Evolutionary conservation across 1,284 basidiomycete species (phyloP).

Genomic region (Sutorius eximius): DNA sequence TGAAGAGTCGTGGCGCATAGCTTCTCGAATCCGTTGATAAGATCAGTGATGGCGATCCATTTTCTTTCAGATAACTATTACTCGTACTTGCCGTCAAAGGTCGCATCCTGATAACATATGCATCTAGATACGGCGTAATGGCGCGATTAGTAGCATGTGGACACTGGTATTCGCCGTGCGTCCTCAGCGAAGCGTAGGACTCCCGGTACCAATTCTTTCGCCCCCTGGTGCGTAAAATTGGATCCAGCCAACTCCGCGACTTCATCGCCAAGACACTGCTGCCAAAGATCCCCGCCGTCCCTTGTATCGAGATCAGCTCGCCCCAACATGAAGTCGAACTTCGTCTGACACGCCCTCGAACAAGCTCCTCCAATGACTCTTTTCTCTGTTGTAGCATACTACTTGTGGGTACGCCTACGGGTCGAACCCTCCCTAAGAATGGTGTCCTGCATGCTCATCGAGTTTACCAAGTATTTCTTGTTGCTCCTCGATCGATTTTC

Average conservation of each 20-base stretch:
- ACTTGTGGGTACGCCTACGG: not conserved
- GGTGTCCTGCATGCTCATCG: constrained; percentile 34
- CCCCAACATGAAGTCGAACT: not conserved
- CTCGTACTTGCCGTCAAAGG: not conserved
- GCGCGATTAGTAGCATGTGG: not conserved
- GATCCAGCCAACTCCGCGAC: not conserved
- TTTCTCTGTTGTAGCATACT: not conserved
- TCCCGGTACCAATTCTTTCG: not conserved
- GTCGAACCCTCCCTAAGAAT: not conserved
- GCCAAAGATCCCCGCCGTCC: not conserved
- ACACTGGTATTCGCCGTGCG: not conserved
- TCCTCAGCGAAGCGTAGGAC: not conserved
- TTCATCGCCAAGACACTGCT: not conserved
- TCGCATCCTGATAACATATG: not conserved
- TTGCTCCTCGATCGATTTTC: constrained; percentile 44
- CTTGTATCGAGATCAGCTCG: not conserved
- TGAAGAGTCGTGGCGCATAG: not conserved
- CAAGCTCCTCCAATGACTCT: not conserved
- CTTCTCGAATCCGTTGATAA: not conserved
- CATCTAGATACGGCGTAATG: too few species aligned
- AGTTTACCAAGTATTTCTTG: constrained; percentile 44
- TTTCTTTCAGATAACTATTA: not conserved
- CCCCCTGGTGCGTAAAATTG: not conserved
- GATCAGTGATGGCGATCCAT: too few species aligned
- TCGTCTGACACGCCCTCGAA: not conserved